Evolutionary conservation across 208 protist species (phyloP).

Genomic region (Wallacemonas sp.): DNA sequence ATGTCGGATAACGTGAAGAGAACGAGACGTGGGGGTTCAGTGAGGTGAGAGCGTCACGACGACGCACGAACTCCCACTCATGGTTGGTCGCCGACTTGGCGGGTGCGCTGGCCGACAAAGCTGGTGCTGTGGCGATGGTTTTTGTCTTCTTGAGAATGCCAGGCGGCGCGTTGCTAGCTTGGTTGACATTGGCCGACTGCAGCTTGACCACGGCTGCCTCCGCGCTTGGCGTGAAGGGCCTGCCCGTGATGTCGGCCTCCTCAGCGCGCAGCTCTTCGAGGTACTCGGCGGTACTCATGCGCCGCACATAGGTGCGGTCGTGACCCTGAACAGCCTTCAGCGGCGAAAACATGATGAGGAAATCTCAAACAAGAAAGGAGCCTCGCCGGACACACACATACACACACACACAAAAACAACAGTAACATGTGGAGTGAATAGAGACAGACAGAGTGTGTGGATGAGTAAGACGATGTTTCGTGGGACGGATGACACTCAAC

Average conservation of each 20-base stretch:
- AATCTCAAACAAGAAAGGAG: neutral
- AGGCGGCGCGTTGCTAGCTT: neutral
- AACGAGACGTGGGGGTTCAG: slow-evolving; percentile 64
- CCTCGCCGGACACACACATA: neutral
- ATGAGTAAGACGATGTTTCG: neutral
- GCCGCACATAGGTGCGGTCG: slow-evolving; percentile 67
- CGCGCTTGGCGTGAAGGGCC: neutral
- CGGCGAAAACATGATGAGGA: slow-evolving; percentile 40
- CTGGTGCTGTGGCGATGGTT: too few species aligned
- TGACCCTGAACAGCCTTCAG: slow-evolving; percentile 67
- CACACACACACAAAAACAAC: neutral
- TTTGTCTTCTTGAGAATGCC: slow-evolving; percentile 11
- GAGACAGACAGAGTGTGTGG: neutral
- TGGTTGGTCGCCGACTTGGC: too few species aligned
- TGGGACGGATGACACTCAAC: neutral
- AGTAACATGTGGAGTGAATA: neutral
- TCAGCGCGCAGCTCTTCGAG: slow-evolving; percentile 49
- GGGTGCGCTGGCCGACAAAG: neutral
- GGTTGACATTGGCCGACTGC: neutral
- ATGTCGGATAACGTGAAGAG: slow-evolving; percentile 69
- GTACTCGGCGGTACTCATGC: slow-evolving; percentile 70
- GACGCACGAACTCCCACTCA: slow-evolving; percentile 25
- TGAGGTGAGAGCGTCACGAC: slow-evolving; percentile 48
- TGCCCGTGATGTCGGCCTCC: slow-evolving; percentile 18
- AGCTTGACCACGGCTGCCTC: neutral